Evolutionary conservation across 2,329 filamentous ascomycete genomes (phyloP), one percentile per base, ranked within the genome.

Genomic region (Diaporthe humulicola): DNA sequence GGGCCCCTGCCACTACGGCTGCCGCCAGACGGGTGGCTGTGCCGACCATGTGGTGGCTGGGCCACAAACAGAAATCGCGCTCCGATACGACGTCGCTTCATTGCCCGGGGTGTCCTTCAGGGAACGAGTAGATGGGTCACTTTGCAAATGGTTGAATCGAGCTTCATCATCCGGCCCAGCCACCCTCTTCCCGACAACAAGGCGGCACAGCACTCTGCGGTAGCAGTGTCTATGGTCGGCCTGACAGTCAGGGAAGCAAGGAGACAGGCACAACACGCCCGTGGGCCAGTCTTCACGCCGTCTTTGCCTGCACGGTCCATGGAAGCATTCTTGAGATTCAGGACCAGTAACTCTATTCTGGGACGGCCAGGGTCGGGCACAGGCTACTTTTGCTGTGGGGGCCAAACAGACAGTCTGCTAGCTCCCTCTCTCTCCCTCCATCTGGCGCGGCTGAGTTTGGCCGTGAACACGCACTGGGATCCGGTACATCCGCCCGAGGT

Each of bases 401-500:
- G 61, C 61, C 61, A 52, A 38, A 52, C 25, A 36, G 19, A 52
- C 25, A 36, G 19, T 7, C 61, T 67, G 45, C 30, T n/a, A 61
- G 36, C 38, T 61, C n/a, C 45, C 45, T 8, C 19, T 17, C 5
- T n/a, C 30, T n/a, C 45, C 22, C 45, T 22, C 17, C 6, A 22
- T 2, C 22, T 19, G 45, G 22, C 45, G 22, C 6, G 56, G 56
- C 56, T 58, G 45, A 54, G 45, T n/a, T 22, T 38, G 48, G 33
- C n/a, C 33, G 28, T 5, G 33, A 33, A 58, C 61, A 67, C 33
- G 22, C 48, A 38, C 45, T 36, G 17, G 30, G 12, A 1, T 14
- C n/a, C 22, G 33, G 61, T 66, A 69, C 64, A 52, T 69, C n/a
- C 45, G 25, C 15, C 4, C 12, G 64, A 69, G 45, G 64, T 69